phyloP scores from a whole-genome alignment of 2,329 filamentous ascomycete genomes.

The Phoma sp. region DNA sequence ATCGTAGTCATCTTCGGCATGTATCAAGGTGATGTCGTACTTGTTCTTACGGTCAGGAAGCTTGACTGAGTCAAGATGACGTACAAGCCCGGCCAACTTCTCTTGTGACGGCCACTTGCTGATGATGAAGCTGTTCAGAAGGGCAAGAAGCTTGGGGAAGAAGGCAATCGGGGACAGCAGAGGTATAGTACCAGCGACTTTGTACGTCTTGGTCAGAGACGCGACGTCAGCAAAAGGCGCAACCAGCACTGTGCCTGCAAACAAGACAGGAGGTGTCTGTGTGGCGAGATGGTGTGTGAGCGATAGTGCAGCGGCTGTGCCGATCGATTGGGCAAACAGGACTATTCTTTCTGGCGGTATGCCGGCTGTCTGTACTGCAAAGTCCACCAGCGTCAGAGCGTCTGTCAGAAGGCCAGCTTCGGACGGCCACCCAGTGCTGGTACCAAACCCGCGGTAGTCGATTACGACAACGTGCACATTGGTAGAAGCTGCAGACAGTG shows the following conservation, averaged over 20 bases:
- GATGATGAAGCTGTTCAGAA: slow-evolving; percentile 56
- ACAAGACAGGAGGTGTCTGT: slow-evolving; percentile 53
- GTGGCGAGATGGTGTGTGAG: slow-evolving; percentile 53
- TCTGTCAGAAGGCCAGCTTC: slow-evolving; percentile 63
- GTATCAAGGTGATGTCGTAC: slow-evolving; percentile 58
- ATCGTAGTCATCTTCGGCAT: slow-evolving; percentile 60
- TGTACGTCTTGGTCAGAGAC: slow-evolving; percentile 62
- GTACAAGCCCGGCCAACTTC: slow-evolving; percentile 55
- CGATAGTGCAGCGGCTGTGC: slow-evolving; percentile 59
- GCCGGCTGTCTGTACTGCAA: slow-evolving; percentile 58
- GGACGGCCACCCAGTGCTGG: slow-evolving; percentile 59
- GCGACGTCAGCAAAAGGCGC: slow-evolving; percentile 64
- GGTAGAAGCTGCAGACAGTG: slow-evolving; percentile 56
- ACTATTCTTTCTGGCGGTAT: slow-evolving; percentile 63
- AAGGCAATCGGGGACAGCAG: slow-evolving; percentile 59
- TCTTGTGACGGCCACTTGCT: slow-evolving; percentile 61
- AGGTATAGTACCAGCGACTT: slow-evolving; percentile 61
- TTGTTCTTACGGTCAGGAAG: slow-evolving; percentile 39
- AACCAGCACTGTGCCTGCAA: slow-evolving; percentile 62
- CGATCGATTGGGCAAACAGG: slow-evolving; percentile 66
- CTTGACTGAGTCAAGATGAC: slow-evolving; percentile 29
- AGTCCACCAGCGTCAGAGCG: slow-evolving; percentile 59
- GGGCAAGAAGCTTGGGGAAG: slow-evolving; percentile 50
- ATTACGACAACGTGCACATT: slow-evolving; percentile 65
- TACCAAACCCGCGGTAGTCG: slow-evolving; percentile 68